phyloP scores from a whole-genome alignment of 2,329 filamentous ascomycete genomes.

The Aspergillus pseudoterreus region DNA sequence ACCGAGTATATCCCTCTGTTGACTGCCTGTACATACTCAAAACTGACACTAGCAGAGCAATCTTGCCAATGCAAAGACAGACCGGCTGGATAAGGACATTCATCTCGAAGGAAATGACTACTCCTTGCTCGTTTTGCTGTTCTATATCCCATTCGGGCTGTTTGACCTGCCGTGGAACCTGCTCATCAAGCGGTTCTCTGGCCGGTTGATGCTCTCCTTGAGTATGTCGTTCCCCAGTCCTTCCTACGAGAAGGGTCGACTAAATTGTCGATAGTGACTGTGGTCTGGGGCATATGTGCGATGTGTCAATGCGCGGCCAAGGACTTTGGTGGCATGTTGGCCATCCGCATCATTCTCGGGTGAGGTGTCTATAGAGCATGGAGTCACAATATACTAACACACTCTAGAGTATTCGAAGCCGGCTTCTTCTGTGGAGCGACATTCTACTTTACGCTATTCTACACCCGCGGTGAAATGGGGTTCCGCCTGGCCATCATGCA shows the following conservation, averaged over 20 bases:
- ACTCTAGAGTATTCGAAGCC: constrained; percentile 41
- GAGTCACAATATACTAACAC: not conserved
- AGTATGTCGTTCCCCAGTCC: constrained; percentile 9
- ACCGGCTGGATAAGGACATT: constrained; percentile 44
- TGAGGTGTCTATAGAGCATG: not conserved
- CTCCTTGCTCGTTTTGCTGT: constrained; percentile 40
- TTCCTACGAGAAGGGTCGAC: not conserved
- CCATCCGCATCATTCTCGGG: constrained; percentile 44
- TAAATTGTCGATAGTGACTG: constrained; percentile 36
- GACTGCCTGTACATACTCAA: not conserved
- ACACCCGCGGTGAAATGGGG: constrained; percentile 36
- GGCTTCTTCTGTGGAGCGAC: constrained; percentile 55
- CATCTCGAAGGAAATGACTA: constrained; percentile 34
- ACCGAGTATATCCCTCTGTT: constrained; percentile 18
- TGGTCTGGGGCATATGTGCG: constrained; percentile 26
- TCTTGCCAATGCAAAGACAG: constrained; percentile 45
- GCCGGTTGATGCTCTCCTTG: constrained; percentile 36
- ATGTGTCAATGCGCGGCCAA: constrained; percentile 49
- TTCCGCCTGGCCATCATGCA: constrained; percentile 47
- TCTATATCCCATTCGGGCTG: constrained; percentile 51
- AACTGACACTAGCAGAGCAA: constrained; percentile 36
- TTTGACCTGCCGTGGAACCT: constrained; percentile 47
- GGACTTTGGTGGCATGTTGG: constrained; percentile 48
- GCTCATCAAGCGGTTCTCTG: constrained; percentile 41
- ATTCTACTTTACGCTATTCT: constrained; percentile 53